Evolutionary conservation across 148 eudicot species (phyloP).

Genomic region (Fagopyrum homotropicum): DNA sequence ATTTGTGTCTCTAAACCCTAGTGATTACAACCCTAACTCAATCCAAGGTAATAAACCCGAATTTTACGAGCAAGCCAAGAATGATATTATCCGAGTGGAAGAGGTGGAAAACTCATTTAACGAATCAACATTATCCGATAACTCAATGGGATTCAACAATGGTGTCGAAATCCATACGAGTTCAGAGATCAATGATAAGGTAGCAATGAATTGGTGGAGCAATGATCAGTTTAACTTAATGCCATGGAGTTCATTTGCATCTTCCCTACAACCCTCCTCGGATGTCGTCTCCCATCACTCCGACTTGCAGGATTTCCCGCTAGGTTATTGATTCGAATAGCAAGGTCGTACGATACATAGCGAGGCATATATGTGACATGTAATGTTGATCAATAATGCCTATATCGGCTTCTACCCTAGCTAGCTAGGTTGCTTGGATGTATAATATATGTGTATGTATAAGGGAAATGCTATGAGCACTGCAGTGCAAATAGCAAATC

Average conservation of each 20-base stretch:
- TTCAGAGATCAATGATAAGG: not conserved
- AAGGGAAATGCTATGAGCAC: not conserved
- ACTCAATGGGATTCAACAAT: conserved; percentile 6
- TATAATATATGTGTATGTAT: conserved; percentile 4
- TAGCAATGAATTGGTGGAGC: conserved; percentile 11
- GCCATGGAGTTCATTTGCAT: conserved; percentile 5
- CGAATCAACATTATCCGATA: conserved; percentile 3
- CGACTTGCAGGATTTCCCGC: conserved; percentile 3
- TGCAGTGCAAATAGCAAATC: not conserved
- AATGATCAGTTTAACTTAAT: not conserved
- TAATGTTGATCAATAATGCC: not conserved
- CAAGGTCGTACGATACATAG: not conserved
- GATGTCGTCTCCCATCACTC: not conserved
- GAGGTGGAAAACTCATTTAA: conserved; percentile 9
- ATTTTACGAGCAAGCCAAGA: not conserved
- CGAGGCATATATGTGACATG: not conserved
- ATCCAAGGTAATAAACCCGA: not conserved
- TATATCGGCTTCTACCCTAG: not conserved
- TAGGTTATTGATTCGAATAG: conserved; percentile 2
- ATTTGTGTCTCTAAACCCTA: conserved; percentile 6
- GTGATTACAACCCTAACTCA: not conserved
- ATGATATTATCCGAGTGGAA: no score
- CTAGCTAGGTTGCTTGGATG: not conserved
- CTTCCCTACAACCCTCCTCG: not conserved
- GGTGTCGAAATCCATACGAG: not conserved